phyloP scores from a whole-genome alignment of 2,329 filamentous ascomycete species.

The Orbilia brochopaga region DNA sequence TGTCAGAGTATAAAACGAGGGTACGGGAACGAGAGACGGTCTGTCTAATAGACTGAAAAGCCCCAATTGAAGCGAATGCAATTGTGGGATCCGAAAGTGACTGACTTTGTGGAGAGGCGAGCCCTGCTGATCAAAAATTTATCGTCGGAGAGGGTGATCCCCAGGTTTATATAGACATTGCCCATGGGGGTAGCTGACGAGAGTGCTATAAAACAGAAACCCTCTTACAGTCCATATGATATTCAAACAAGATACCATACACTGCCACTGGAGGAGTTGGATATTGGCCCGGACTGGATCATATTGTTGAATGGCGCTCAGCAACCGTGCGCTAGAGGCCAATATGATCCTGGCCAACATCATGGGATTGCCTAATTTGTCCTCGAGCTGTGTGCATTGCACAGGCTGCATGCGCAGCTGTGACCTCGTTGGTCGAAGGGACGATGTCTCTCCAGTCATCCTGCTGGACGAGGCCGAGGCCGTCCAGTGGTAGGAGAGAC shows the following conservation, averaged over 20 bases:
- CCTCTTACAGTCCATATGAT: background rate
- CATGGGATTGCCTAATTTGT: constrained; percentile 40
- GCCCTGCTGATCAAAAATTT: constrained; percentile 31
- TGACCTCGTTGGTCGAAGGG: constrained; percentile 22
- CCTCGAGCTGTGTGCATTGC: constrained; percentile 9
- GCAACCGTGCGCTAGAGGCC: constrained; percentile 22
- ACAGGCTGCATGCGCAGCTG: constrained; percentile 9
- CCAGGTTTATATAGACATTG: constrained; percentile 45
- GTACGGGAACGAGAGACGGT: constrained; percentile 11
- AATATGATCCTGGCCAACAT: constrained; percentile 14
- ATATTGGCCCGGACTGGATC: constrained; percentile 18
- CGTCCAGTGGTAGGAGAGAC: constrained; percentile 17
- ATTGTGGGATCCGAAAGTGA: constrained; percentile 11
- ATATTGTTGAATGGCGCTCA: constrained; percentile 20
- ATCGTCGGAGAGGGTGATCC: constrained; percentile 1
- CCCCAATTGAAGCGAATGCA: background rate
- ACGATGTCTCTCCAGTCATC: constrained; percentile 28
- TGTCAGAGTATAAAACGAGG: constrained; percentile 15
- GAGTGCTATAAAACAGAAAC: background rate
- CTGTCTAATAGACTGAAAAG: constrained; percentile 18
- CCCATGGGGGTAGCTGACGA: constrained; percentile 5
- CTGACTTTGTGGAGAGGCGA: constrained; percentile 30
- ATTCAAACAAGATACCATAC: constrained; percentile 7
- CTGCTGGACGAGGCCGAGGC: constrained; percentile 30
- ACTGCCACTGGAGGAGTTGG: constrained; percentile 1